Base-by-base conservation (phyloP, 2,329 filamentous ascomycete genomes). In the Cytospora piceicola region DNA sequence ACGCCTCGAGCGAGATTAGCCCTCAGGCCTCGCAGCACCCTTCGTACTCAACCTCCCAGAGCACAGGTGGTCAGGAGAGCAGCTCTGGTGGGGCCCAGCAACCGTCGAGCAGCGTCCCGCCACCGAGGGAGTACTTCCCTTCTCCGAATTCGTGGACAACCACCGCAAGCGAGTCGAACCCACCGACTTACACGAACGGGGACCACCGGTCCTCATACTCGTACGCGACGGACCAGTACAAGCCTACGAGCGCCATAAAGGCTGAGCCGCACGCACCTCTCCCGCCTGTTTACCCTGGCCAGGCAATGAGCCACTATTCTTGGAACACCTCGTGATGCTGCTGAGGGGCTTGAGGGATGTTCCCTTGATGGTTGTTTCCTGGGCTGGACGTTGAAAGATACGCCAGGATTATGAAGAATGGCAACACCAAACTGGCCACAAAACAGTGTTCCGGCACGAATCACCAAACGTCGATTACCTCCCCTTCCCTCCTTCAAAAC, bases 41-140 rank as follows among this genome's bases (percentile, higher is more conserved):
- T 42, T 36, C 70, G 46, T 58, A 60, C 36, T 36, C 61, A n/a
- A 39, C 61, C 6, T n/a, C 39, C 22, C 49, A 67, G 52, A 49
- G 52, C 61, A 46, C 54, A 34, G n/a, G 68, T 68, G 36, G 67
- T 59, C 49, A 36, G n/a, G 14, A 66, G 17, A 61, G 24, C 49
- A 67, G 34, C 65, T 69, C 59, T 61, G 36, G 34, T 2, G 49
- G 69, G 49, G 65, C 63, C 30, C 72, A 60, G 57, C 61, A 57
- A n/a, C 46, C 61, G 11, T 68, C 69, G 62, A 67, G 66, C 69
- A 72, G 30, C 69, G 71, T 55, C 46, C 75, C 72, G 15, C 73
- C 79, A 3, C 73, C 78, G 5, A 77, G 84, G 52, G 85, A 87
- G 65, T 86, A 86, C 70, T 87, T 85, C 67, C 81, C 84, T 3